Evolutionary conservation across 345 rosid species (phyloP), one percentile per base, ranked within the genome.

Genomic region (Eucalyptus sideroxylon): DNA sequence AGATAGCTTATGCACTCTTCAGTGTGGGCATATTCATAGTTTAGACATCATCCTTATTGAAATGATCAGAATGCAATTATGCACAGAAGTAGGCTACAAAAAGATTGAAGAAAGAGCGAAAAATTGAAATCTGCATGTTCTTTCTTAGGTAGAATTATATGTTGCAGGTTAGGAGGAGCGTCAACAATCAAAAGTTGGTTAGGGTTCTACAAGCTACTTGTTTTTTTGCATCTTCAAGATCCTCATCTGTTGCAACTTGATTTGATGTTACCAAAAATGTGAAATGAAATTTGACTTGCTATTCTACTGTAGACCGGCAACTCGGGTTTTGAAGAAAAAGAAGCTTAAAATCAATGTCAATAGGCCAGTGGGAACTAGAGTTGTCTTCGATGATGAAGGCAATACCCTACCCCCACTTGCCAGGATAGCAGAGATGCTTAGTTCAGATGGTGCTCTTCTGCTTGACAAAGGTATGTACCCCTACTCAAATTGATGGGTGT

Each of bases 361-460:
- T 90, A 96, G 98, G 89, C 99, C 98, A 51, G 91, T 89, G 40
- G 99, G 99, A 88, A 89, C 96, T 34, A 93, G 97, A 91, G 94
- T 94, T 83, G 96, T 95, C 91, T 96, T 96, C 77, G 98, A 98
- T 83, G 99, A 98, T 88, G 96, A 95, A 90, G 98, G 99, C 89
- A 96, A 96, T 59, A 87, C 98, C 14, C 93, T 93, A 87, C 95
- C 97, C 88, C 99, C 99, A 21, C 94, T 97, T 60, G 98, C 99
- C 86, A 93, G 92, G 91, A 86, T 98, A 88, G 99, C 97, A 89
- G 96, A 93, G 77, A 85, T 92, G 59, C 93, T 86, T 44, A 91
- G 67, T 87, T 92, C 87, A 37, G 94, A 95, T 86, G 86, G 89
- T 47, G 45, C 91, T 77, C 27, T 93, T 88, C 89, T 89, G 42